A percentile compares a stretch with the other conserved stretches of the same genome.
These are phyloP conservation scores for Gracilariopsis chorda DNA, from an alignment of 23 red algal species.

Conservation along the genomic window DNA sequence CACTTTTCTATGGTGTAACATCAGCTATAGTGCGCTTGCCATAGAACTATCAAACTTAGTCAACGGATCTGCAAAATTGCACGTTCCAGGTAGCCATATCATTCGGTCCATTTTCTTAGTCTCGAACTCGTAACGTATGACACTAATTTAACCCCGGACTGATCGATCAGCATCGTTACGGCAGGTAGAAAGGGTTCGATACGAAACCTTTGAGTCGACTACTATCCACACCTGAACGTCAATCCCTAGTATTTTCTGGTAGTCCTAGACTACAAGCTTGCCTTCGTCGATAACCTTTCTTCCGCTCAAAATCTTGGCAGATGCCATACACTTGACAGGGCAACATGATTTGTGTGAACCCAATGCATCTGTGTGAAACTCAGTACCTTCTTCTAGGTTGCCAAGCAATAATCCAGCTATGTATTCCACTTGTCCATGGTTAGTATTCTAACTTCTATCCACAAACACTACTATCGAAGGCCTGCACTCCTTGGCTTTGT, in stretches of 20 bases:
- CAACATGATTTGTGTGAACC: not conserved
- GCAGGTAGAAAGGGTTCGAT: not conserved
- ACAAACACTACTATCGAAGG: not conserved
- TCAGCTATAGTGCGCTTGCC: not conserved
- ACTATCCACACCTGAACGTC: not conserved
- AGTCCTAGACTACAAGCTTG: not conserved
- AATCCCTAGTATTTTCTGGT: not conserved
- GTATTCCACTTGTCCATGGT: not conserved
- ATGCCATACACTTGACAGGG: conserved; percentile 2
- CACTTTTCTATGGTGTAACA: no score
- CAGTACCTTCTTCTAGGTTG: not conserved
- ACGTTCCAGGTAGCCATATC: conserved; percentile 1
- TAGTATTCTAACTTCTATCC: not conserved
- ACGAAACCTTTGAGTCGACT: conserved; percentile 8
- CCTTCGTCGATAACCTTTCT: conserved; percentile 13
- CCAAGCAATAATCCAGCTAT: conserved; percentile 11
- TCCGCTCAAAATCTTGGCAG: conserved; percentile 30
- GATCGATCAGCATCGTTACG: conserved; percentile 21
- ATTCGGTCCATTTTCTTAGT: not conserved
- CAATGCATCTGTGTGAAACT: conserved; percentile 38
- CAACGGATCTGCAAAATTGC: not conserved
- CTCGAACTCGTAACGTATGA: conserved; percentile 39
- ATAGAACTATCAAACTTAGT: conserved; percentile 32
- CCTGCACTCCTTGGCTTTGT: not conserved
- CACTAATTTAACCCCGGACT: conserved; percentile 1